These are phyloP conservation scores for Canavalia ensiformis DNA, from an alignment of 306 rosid genomes.

Conservation along the genomic window DNA sequence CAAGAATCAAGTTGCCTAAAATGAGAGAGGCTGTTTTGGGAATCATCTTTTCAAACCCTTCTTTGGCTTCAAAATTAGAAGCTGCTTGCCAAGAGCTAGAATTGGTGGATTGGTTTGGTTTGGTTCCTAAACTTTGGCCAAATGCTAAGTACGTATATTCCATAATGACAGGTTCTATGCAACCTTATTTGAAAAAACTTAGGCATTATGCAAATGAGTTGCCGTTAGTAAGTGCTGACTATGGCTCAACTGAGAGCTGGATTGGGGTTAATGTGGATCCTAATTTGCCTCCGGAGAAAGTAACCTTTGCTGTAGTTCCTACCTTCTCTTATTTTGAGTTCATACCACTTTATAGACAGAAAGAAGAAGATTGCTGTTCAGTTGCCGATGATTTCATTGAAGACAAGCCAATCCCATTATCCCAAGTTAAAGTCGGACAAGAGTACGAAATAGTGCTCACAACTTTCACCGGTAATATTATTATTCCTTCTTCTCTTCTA, in stretches of 20 bases:
- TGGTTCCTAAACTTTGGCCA: slow-evolving; percentile 84
- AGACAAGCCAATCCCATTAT: slow-evolving; percentile 79
- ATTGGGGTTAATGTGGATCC: slow-evolving; percentile 94
- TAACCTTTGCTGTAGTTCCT: slow-evolving; percentile 83
- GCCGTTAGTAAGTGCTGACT: slow-evolving; percentile 84
- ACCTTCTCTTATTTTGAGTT: slow-evolving; percentile 94
- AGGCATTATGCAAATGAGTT: slow-evolving; percentile 77
- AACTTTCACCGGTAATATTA: slow-evolving; percentile 79
- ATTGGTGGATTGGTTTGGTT: slow-evolving; percentile 66
- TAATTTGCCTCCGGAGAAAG: slow-evolving; percentile 71
- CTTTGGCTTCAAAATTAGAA: slow-evolving; percentile 64
- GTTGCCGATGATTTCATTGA: slow-evolving; percentile 74
- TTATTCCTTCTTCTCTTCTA: background rate
- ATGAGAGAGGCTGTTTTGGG: slow-evolving; percentile 66
- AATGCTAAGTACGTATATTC: slow-evolving; percentile 83
- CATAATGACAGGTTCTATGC: slow-evolving; percentile 95
- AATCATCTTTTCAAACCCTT: slow-evolving; percentile 60
- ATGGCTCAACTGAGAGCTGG: slow-evolving; percentile 99
- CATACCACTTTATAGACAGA: slow-evolving; percentile 73
- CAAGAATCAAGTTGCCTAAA: slow-evolving; percentile 59
- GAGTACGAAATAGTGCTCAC: slow-evolving; percentile 89
- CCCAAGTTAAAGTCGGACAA: slow-evolving; percentile 79
- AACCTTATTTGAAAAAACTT: slow-evolving; percentile 74
- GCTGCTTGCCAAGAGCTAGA: slow-evolving; percentile 62
- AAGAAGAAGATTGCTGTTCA: slow-evolving; percentile 41